A percentile compares a stretch with the other conserved stretches of the same genome.
phyloP scores from a whole-genome alignment of 2,329 filamentous ascomycete genomes.

The Neoscytalidium dimidiatum region DNA sequence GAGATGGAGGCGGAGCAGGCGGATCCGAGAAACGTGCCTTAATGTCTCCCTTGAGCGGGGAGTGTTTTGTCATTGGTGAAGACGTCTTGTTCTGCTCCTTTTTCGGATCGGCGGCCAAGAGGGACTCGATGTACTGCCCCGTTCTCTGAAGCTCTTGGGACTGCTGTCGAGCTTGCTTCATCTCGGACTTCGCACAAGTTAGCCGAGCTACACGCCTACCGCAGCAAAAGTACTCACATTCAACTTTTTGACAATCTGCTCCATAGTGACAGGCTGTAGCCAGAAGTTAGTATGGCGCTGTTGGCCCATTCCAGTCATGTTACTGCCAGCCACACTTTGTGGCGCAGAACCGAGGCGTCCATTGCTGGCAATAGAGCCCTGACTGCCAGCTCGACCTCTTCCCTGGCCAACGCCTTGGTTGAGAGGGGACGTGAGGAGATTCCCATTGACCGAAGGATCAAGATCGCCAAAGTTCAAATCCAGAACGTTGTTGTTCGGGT shows the following conservation, averaged over 20 bases:
- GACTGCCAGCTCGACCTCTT: conserved; percentile 62
- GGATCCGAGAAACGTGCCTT: conserved; percentile 90
- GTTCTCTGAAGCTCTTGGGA: conserved; percentile 82
- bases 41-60: conserved; percentile 64
- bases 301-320: conserved; percentile 63
- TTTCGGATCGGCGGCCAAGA: conserved; percentile 71
- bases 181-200: conserved; percentile 66
- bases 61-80: conserved; percentile 44
- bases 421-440: conserved; percentile 45
- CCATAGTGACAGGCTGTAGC: conserved; percentile 86
- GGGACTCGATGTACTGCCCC: conserved; percentile 74
- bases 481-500: conserved; percentile 73
- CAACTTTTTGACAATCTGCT: conserved; percentile 87
- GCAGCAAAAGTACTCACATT: conserved; percentile 61
- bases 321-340: conserved; percentile 57
- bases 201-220: neutral
- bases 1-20: conserved; percentile 88
- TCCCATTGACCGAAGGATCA: conserved; percentile 72
- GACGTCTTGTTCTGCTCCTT: conserved; percentile 52
- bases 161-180: conserved; percentile 86
- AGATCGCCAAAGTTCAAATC: conserved; percentile 93
- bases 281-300: conserved; percentile 80
- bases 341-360: conserved; percentile 61
- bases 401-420: conserved; percentile 58
- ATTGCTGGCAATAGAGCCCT: conserved; percentile 61